Percentiles rank a stretch among this genome's conserved stretches.
phyloP scores from a whole-genome alignment of 2,329 filamentous ascomycete species.

The Nemania sp. region DNA sequence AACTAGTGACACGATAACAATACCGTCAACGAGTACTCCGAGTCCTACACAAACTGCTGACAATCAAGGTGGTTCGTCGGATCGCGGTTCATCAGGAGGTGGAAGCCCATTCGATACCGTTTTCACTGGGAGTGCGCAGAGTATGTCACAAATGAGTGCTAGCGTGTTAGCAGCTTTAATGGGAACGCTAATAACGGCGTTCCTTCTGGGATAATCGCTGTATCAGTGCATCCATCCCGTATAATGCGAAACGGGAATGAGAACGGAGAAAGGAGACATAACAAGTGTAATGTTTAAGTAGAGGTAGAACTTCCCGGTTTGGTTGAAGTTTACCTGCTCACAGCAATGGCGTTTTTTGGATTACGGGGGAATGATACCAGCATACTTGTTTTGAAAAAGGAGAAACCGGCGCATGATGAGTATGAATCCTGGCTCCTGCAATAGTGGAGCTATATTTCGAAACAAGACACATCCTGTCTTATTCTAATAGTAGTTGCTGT shows the following conservation, averaged over 20 bases:
- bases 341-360: conserved; percentile 40
- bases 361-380: conserved; percentile 37
- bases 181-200: conserved; percentile 20
- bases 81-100: conserved; percentile 38
- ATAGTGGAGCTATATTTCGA: conserved; percentile 10
- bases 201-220: conserved; percentile 22
- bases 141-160: conserved; percentile 8
- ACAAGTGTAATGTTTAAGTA: conserved; percentile 25
- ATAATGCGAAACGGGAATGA: not conserved
- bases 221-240: too few species aligned
- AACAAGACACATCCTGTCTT: conserved; percentile 8
- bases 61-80: not conserved
- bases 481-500: conserved; percentile 4
- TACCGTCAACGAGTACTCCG: conserved; percentile 14
- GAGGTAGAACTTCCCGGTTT: conserved; percentile 1
- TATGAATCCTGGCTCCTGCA: conserved; percentile 11
- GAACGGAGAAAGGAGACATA: not conserved
- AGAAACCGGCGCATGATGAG: conserved; percentile 5
- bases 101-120: conserved; percentile 45
- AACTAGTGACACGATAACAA: not conserved
- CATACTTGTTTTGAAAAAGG: conserved; percentile 28
- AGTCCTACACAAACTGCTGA: conserved; percentile 18
- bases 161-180: conserved; percentile 9
- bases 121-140: conserved; percentile 16
- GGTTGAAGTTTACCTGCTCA: conserved; percentile 4